Base-by-base conservation (phyloP, 192 early-diverging fungal species). In the Blastocladiella britannica region DNA sequence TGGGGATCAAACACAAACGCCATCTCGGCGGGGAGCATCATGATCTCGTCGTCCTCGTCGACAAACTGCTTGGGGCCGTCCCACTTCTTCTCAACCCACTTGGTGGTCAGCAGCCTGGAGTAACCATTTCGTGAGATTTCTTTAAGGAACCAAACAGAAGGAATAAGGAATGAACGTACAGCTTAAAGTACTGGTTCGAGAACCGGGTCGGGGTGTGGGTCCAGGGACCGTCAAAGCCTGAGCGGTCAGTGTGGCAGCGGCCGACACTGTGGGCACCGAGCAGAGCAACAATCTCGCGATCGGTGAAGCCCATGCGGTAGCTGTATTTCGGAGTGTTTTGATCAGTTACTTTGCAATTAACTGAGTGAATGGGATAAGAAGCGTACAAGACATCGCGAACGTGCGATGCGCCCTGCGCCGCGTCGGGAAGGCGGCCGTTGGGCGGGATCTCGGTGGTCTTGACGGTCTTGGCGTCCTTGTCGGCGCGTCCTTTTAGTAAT, bases 181-280 rank as follows among this genome's bases (percentile, higher is more conserved):
- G 79, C 51, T 78, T 89, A 72, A 67, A 96, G 72, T 79, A 93
- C 51, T 80, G 77, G 74, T 96, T 96, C 61, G 87, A 84, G 70
- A 96, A 90, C 43, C 75, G 67, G 3, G 83, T 94, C 12, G 91
- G 90, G 9, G 85, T 78, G 62, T 81, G 73, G 54, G 83, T 88
- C 93, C 93, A 97, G 15, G 90, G 86, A 5, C 86, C 87, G 23
- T 87, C 80, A 58, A 74, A 89, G 12, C 89, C 89, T 57, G 73
- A 77, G 53, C 84, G 80, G 52, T 71, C 72, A 53, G 72, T 59
- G 62, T 88, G 86, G 71, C 86, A 88, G 59, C 86, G 77, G 20
- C 84, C 84, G 22, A 86, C 63, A 15, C 79, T 78, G 67, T 88
- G 84, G 18, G 83, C 86, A 18, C 86, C 88, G 5, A 76, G 57